Evolutionary conservation across 1,284 basidiomycete species (phyloP), one percentile per base, ranked within the genome.

Genomic region (Naganishia liquefaciens): DNA sequence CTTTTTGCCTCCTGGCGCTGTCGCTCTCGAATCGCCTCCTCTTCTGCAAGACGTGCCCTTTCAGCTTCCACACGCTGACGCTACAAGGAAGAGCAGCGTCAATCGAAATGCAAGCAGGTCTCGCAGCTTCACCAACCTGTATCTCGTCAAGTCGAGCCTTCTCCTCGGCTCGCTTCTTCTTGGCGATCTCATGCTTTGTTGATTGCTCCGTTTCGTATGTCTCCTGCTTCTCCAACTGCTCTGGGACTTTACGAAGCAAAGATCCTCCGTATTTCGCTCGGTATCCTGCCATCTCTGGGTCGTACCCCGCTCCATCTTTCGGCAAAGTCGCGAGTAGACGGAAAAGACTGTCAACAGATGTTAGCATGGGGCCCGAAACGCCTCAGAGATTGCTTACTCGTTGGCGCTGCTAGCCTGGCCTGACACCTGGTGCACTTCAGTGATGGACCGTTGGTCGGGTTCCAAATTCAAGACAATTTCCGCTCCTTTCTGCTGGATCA

Each of bases 401-500:
- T 93, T 91, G 2, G 93, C 91, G 72, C 91, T 87, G n/a, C 82
- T 82, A n/a, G 91, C 91, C 68, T 91, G 88, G 52, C 87, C 84
- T 55, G 93, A 87, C 0, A 88, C 90, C 47, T 81, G 81, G 69
- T 88, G 83, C 49, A 97, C 82, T 69, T 95, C 91, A 63, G 85
- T 85, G 9, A 93, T 81, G 1, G 87, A 86, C 21, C 94, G 86
- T 74, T 91, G 91, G 17, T 85, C 81, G 0, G 88, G 84, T 2
- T 84, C 82, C 23, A 93, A 80, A 1, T 85, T 83, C 68, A 93
- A 86, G 54, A 96, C 80, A 80, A 96, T 84, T 76, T 96, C 92
- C 0, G 91, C 89, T 0, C 90, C 88, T 77, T 95, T 95, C 77
- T 97, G 93, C 77, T 93, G 87, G 42, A 97, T 91, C 88, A 96